Evolutionary conservation across 2,329 filamentous ascomycete genomes (phyloP), one percentile per base, ranked within the genome.

Genomic region (Trichothecium roseum): DNA sequence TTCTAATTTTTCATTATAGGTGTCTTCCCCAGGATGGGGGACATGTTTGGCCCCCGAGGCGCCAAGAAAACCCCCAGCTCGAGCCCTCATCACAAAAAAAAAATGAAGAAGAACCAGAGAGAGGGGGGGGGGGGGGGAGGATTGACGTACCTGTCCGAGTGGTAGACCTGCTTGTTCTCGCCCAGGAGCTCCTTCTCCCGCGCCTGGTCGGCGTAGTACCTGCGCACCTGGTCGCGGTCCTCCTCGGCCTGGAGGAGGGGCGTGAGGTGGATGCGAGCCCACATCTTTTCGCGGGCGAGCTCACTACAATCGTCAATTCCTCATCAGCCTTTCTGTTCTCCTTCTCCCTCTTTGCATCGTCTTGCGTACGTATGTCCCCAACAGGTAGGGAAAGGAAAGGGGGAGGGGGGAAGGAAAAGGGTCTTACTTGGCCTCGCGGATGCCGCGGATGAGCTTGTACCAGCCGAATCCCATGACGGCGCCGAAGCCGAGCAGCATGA

Each of bases 251-350:
- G 89, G 44, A 98, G 77, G 44, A 94, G 67, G 39, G 91, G 91
- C 53, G 89, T 91, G 45, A 98, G 72, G 64, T 96, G 78, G 63
- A 98, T 94, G 56, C 91, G 82, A 42, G 85, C 78, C 91, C 91
- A 98, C 77, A 94, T 91, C 72, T 96, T 98, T 57, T 98, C 91
- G 51, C 91, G 85, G 44, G 80, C 84, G 47, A 94, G 80, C 64
- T 98, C 91, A 55, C 88, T 95, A 51, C 39, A 18, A 1, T 2
- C 18, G 41, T 47, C 24, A 45, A 39, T 18, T 13, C 8, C 16
- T 24, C 20, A 5, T 14, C 5, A 18, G 12, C n/a, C 15, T n/a
- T n/a, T n/a, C n/a, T n/a, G n/a, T n/a, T n/a, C n/a, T n/a, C n/a
- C n/a, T n/a, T n/a, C n/a, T n/a, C n/a, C n/a, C n/a, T n/a, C n/a